Percentiles rank a stretch among this genome's conserved stretches.
Evolutionary conservation across 768 basidiomycete genomes (phyloP).

Genomic region (Tulasnella sp.): DNA sequence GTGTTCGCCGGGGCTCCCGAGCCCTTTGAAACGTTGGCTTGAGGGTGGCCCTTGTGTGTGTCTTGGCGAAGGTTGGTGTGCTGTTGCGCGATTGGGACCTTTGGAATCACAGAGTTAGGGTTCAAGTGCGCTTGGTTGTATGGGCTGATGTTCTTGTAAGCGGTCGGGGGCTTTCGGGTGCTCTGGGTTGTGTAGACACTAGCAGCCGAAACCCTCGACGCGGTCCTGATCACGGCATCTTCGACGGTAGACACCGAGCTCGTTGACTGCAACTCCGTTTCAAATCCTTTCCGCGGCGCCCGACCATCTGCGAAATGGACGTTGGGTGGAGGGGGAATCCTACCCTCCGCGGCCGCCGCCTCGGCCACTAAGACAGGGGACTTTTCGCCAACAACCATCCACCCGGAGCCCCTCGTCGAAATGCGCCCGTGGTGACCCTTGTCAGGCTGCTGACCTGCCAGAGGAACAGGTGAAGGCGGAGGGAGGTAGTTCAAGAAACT

Average conservation of each 20-base stretch:
- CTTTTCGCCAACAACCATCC: slow-evolving; percentile 5
- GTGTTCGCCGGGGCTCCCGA: slow-evolving; percentile 6
- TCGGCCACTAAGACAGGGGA: not conserved
- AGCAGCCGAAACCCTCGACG: slow-evolving; percentile 19
- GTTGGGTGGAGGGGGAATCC: slow-evolving; percentile 2
- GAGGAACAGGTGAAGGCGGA: slow-evolving; percentile 1
- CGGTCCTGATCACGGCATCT: not conserved
- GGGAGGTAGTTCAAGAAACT: slow-evolving; percentile 18
- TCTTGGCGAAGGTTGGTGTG: not conserved
- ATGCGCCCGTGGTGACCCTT: not conserved
- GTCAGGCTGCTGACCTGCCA: not conserved
- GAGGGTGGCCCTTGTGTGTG: not conserved
- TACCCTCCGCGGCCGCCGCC: not conserved
- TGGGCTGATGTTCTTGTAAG: slow-evolving; percentile 14
- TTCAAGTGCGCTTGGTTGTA: not conserved
- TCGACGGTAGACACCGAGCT: not conserved
- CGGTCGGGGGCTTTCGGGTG: not conserved
- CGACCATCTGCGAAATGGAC: slow-evolving; percentile 4
- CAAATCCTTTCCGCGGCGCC: not conserved
- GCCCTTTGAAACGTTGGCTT: not conserved
- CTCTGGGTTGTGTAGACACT: slow-evolving; percentile 13
- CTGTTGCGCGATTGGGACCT: not conserved
- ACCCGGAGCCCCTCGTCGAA: not conserved
- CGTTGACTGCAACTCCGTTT: not conserved
- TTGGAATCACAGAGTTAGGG: not conserved